Base-by-base conservation (phyloP, 2,329 filamentous ascomycete genomes). In the Sarocladiaceae sp. region DNA sequence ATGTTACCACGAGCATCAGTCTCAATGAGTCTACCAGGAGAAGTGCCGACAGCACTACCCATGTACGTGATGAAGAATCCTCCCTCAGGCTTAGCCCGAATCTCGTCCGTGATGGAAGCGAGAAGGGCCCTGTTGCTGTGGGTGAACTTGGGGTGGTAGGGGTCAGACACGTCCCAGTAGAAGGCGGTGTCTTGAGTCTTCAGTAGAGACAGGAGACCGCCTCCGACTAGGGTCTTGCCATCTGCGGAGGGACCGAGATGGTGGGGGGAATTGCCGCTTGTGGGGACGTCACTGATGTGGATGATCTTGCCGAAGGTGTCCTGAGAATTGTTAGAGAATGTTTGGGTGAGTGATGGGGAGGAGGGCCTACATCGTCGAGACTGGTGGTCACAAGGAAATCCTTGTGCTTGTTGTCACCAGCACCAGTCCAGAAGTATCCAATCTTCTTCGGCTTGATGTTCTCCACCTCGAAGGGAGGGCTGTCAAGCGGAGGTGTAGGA, bases 381-480 rank as follows among this genome's bases (percentile, higher is more conserved):
- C 74, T 79, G 62, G 78, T 76, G 1, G 80, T 80, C 1, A 77
- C 77, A 39, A 84, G 64, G 63, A 83, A 84, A 57, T 83, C 75
- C 61, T 76, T 76, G 64, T 84, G 80, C 44, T 73, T 60, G 59
- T 84, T 83, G 59, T 84, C 80, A 31, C 78, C 81, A 29, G 81
- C 71, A 17, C 75, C 80, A 50, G 79, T 82, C 79, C 79, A 84
- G 67, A 84, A 83, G 65, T 83, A 83, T 0, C 80, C 82, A 61
- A 84, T 80, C 70, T 84, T 84, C 75, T 84, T 84, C 25, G 82
- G 81, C 67, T 77, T 78, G 61, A 84, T 75, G 54, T 78, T 68
- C 60, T 76, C 78, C 2, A 72, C 67, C 11, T 67, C 69, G 55
- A 82, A 83, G 6, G 75, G 75, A 8, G 73, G 73, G 57, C 76